Evolutionary conservation across 768 basidiomycete genomes (phyloP).

Genomic region (Sarcomyxa edulis): DNA sequence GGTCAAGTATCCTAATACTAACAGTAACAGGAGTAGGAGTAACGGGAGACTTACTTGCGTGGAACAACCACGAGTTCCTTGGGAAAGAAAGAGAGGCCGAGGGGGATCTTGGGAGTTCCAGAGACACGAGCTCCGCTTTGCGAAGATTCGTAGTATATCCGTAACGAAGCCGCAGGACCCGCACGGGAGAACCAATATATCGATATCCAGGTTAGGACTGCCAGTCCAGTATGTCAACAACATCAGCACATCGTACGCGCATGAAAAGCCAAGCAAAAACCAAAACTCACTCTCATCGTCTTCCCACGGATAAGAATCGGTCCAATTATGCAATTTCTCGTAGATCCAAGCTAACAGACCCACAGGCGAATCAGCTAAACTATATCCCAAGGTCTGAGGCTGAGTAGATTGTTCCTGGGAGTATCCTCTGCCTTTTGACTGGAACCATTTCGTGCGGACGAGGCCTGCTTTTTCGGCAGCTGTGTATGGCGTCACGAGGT

Average conservation of each 20-base stretch:
- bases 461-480: slow-evolving; percentile 28
- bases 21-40: not conserved
- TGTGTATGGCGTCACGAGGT: slow-evolving; percentile 22
- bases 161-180: slow-evolving; percentile 50
- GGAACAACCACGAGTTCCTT: slow-evolving; percentile 33
- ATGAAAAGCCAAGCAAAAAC: too few species aligned
- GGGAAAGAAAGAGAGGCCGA: slow-evolving; percentile 39
- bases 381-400: slow-evolving; percentile 51
- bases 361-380: slow-evolving; percentile 51
- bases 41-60: slow-evolving; percentile 18
- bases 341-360: slow-evolving; percentile 52
- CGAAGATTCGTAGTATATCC: slow-evolving; percentile 52
- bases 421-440: slow-evolving; percentile 29
- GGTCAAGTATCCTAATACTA: not conserved
- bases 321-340: slow-evolving; percentile 44
- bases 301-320: slow-evolving; percentile 50
- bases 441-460: slow-evolving; percentile 22
- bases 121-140: slow-evolving; percentile 11
- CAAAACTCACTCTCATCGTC: slow-evolving; percentile 44
- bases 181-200: slow-evolving; percentile 54
- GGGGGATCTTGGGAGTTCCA: slow-evolving; percentile 4
- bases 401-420: slow-evolving; percentile 34
- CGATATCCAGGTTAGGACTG: slow-evolving; percentile 56
- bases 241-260: too few species aligned
- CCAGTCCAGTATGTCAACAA: too few species aligned